A percentile compares a stretch with the other conserved stretches of the same genome.
Evolutionary conservation across 2,329 filamentous ascomycete genomes (phyloP).

Genomic region (Diaporthe longicolla): DNA sequence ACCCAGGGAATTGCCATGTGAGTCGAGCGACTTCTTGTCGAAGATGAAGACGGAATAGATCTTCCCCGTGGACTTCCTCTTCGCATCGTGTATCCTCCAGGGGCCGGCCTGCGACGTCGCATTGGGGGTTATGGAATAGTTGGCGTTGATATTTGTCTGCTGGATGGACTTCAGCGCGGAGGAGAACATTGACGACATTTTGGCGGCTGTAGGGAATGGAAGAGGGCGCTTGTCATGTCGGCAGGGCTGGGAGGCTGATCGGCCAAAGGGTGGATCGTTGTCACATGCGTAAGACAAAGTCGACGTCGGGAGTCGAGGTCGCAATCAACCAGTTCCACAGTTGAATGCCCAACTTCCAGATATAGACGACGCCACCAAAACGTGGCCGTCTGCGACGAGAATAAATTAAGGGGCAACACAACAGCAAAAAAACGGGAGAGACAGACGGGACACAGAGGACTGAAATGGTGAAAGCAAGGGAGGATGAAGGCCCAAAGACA

Average conservation of each 20-base stretch:
- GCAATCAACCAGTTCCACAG: constrained; percentile 15
- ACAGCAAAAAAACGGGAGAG: neutral
- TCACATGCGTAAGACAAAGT: constrained; percentile 38
- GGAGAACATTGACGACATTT: constrained; percentile 79
- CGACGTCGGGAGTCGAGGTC: constrained; percentile 25
- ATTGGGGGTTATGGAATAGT: constrained; percentile 86
- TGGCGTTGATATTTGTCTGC: constrained; percentile 89
- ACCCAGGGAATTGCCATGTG: constrained; percentile 72
- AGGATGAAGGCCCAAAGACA: neutral
- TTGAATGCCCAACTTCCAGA: constrained; percentile 13
- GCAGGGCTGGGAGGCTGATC: constrained; percentile 36
- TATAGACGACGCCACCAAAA: constrained; percentile 13
- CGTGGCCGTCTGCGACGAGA: constrained; percentile 9
- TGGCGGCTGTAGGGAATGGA: constrained; percentile 49
- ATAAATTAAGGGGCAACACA: neutral
- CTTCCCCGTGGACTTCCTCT: constrained; percentile 95
- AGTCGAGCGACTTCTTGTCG: constrained; percentile 87
- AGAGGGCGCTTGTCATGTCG: constrained; percentile 39
- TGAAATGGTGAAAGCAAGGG: neutral
- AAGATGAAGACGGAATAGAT: constrained; percentile 94
- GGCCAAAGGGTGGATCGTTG: constrained; percentile 29
- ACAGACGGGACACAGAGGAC: neutral
- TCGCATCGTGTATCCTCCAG: constrained; percentile 98
- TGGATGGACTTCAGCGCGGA: constrained; percentile 94
- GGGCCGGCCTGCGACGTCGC: constrained; percentile 87